Evolutionary conservation across 768 basidiomycete species (phyloP), one percentile per base, ranked within the genome.

Genomic region (Kwoniella heveanensis): DNA sequence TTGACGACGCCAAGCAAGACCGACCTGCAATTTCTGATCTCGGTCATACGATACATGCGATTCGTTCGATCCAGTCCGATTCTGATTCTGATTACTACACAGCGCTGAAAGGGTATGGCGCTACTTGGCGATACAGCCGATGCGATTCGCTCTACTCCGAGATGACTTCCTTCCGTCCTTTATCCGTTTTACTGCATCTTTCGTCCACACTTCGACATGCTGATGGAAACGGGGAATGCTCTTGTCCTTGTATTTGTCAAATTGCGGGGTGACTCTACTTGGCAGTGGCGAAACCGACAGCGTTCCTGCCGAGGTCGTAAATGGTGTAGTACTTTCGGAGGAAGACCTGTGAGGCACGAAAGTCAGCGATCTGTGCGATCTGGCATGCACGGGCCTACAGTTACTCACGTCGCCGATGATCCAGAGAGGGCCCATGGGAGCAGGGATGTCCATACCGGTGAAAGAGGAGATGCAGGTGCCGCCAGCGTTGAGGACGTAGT

Each of bases 391-490:
- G 46, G 10, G 9, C 2, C 8, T 27, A 13, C 13, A 32, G 26
- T 13, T 79, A 65, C 70, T 71, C 36, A 71, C 83, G 51, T 82
- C 76, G 88, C 93, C 92, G 71, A 96, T 82, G 71, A 95, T 92
- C 92, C 92, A 94, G 50, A 95, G 83, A 60, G 75, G 76, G n/a
- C 86, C 80, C 32, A 79, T 74, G 21, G 78, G 79, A 21, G 77
- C 76, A 71, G 91, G 90, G 82, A 96, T 88, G 77, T 97, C 93
- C 81, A 97, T 81, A 24, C 90, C 91, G 49, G 87, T 90, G 84
- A 99, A 99, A 19, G 94, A 83, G 21, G 91, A 93, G 67, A 99
- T 90, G 80, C 96, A 99, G 17, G 91, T 91, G 25, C 91, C 92
- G 78, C 90, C 88, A 15, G 95, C 85, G 66, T 98, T 84, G 54